phyloP scores from a whole-genome alignment of 306 rosid genomes.

The Begonia masoniana region DNA sequence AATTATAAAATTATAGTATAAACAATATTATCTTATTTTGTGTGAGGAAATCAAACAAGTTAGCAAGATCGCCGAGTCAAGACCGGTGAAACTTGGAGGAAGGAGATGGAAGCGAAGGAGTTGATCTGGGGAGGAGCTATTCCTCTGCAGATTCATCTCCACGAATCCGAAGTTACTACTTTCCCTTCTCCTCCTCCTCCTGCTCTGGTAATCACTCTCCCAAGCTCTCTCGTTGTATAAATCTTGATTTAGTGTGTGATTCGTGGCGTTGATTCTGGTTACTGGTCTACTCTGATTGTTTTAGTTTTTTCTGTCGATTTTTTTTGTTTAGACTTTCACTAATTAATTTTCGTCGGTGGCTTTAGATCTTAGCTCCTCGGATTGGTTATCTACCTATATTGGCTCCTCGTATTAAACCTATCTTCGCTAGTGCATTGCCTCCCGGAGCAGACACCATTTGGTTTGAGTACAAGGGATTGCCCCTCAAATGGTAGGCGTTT shows the following conservation, averaged over 20 bases:
- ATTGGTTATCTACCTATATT: slow-evolving; percentile 75
- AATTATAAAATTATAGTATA: no score
- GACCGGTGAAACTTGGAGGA: neutral
- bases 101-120: slow-evolving; percentile 40
- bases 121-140: slow-evolving; percentile 79
- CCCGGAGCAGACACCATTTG: slow-evolving; percentile 82
- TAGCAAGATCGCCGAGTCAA: no score
- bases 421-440: slow-evolving; percentile 67
- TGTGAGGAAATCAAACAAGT: no score
- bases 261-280: neutral
- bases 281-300: neutral
- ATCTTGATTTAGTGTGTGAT: neutral
- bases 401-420: slow-evolving; percentile 62
- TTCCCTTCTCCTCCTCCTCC: slow-evolving; percentile 85
- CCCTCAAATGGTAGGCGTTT: slow-evolving; percentile 64
- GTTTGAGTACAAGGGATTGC: slow-evolving; percentile 88
- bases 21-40: no score
- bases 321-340: slow-evolving; percentile 1
- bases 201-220: slow-evolving; percentile 32
- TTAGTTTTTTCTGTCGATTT: neutral
- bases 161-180: slow-evolving; percentile 81
- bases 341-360: neutral
- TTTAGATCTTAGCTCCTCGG: slow-evolving; percentile 84
- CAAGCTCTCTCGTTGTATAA: neutral
- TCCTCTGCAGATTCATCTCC: slow-evolving; percentile 81